A percentile compares a stretch with the other conserved stretches of the same genome.
These are phyloP conservation scores for Trametes cubensis DNA, from an alignment of 768 basidiomycete species.

Conservation along the genomic window DNA sequence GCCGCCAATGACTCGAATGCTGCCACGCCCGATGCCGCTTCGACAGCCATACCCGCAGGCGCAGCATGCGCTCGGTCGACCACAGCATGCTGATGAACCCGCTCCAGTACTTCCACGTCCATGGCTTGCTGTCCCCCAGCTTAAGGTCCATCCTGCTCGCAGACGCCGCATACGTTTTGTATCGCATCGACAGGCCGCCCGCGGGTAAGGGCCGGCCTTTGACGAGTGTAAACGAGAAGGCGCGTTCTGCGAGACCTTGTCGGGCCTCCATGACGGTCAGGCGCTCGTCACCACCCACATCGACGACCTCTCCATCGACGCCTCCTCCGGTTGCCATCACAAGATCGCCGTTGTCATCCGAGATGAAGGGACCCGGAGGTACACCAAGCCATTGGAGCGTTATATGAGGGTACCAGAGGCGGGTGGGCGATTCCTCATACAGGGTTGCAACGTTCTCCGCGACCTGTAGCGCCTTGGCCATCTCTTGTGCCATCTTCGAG, in stretches of 20 bases:
- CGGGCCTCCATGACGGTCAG: slow-evolving; percentile 37
- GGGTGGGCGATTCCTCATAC: slow-evolving; percentile 37
- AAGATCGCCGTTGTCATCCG: slow-evolving; percentile 30
- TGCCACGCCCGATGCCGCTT: slow-evolving; percentile 33
- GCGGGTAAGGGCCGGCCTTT: slow-evolving; percentile 16
- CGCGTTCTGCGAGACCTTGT: slow-evolving; percentile 39
- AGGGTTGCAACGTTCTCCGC: slow-evolving; percentile 34
- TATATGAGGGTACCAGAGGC: slow-evolving; percentile 45
- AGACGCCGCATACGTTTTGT: slow-evolving; percentile 8
- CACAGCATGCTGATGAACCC: slow-evolving; percentile 27
- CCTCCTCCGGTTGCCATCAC: slow-evolving; percentile 3
- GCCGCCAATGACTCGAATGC: slow-evolving; percentile 47
- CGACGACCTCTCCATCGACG: not conserved
- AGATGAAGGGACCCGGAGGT: slow-evolving; percentile 36
- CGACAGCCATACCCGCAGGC: slow-evolving; percentile 39
- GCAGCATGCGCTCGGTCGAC: slow-evolving; percentile 30
- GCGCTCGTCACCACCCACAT: slow-evolving; percentile 26
- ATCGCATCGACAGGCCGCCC: slow-evolving; percentile 12
- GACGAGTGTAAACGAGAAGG: slow-evolving; percentile 17
- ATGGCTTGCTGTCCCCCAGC: slow-evolving; percentile 3
- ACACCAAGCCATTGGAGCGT: slow-evolving; percentile 48
- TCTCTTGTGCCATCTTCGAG: slow-evolving; percentile 47
- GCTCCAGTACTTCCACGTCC: slow-evolving; percentile 16
- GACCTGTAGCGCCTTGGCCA: slow-evolving; percentile 39
- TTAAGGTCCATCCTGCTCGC: slow-evolving; percentile 13